Base-by-base conservation (phyloP, 179 eudicot genomes). In the Dionaea muscipula region DNA sequence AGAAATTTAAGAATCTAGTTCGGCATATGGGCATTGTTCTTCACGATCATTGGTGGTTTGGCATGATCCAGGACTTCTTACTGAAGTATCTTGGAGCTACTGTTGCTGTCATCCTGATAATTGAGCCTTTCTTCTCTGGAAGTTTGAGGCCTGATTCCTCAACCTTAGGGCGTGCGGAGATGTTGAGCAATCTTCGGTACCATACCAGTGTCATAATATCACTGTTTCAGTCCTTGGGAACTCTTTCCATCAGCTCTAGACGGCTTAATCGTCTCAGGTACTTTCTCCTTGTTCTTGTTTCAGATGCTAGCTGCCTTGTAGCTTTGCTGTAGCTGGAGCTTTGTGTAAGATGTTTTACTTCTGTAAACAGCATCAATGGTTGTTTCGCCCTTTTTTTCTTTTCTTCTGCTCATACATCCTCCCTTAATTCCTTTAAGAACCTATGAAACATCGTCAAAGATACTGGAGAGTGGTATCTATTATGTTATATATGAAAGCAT, bases 1-100 rank as follows among this genome's bases (percentile, higher is more conserved):
- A 82, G 68, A 91, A 91, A 68, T 91, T 91, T 71, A 76, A 68
- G 69, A 70, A 67, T 66, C 88, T 91, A 71, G 78, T 91, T 51
- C 66, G 66, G 55, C 98, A 91, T 70, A 71, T 91, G 94, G 63
- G 82, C 51, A 68, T 61, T 65, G 96, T 87, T 48, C 86, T 75
- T 49, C 98, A 91, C 62, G 94, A 91, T 51, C 94, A 91, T 63
- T 91, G 98, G 98, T 91, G 98, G 98, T 91, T 91, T 75, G 98
- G 98, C 60, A 91, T 91, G 98, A 85, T 91, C 63, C 98, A 91
- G 60, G 98, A 91, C 67, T 91, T 91, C 77, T 71, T 91, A 45
- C 60, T 87, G 67, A 87, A 91, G 79, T 91, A 91, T 75, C 96
- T 91, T 60, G 98, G 98, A 53, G 98, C 98, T 35, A 91, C 98